phyloP scores from a whole-genome alignment of 2,329 filamentous ascomycete species.

The Calonectria hongkongensis region DNA sequence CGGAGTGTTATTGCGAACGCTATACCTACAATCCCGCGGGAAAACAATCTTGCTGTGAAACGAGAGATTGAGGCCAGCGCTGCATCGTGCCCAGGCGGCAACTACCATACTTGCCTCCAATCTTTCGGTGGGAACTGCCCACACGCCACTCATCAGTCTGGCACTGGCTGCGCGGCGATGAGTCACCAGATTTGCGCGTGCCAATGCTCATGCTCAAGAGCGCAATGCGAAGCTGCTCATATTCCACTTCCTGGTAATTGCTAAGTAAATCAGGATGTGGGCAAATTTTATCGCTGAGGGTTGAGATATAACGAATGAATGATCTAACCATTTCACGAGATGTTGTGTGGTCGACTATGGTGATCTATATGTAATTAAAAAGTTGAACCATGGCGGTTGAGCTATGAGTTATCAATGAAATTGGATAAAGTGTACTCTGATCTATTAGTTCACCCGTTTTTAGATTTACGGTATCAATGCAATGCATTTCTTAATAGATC shows the following conservation, averaged over 20 bases:
- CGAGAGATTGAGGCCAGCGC: not conserved
- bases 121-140: not conserved
- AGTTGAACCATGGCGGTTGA: not conserved
- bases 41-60: not conserved
- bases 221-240: not conserved
- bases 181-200: not conserved
- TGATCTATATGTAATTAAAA: not conserved
- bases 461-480: too few species aligned
- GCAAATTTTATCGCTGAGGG: not conserved
- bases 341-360: not conserved
- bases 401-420: not conserved
- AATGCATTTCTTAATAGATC: too few species aligned
- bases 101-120: not conserved
- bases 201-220: not conserved
- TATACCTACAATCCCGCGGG: not conserved
- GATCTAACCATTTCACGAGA: not conserved
- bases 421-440: not conserved
- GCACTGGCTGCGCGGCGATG: not conserved
- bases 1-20: not conserved
- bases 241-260: not conserved
- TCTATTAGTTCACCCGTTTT: not conserved
- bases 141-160: not conserved
- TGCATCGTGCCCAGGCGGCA: not conserved
- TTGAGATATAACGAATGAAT: not conserved
- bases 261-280: not conserved